Percentiles rank a stretch among this genome's conserved stretches.
Conservation (phyloP, 1,139 yeast species). For the Taiozyma sp. region DNA sequence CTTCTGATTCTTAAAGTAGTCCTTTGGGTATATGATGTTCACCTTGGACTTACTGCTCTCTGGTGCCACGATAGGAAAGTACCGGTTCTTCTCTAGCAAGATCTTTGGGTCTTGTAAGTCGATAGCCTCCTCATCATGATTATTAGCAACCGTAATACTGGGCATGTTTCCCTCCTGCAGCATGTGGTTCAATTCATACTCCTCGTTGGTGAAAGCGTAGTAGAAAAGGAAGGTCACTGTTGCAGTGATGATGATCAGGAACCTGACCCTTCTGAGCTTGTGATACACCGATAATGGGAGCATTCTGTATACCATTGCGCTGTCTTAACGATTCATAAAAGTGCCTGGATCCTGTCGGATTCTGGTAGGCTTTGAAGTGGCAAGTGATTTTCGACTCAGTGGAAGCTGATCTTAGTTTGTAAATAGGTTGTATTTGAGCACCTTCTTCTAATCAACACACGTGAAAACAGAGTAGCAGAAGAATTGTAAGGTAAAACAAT, state of each 20-base stretch:
- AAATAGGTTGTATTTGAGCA: neutral
- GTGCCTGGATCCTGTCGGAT: neutral
- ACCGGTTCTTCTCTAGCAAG: slow-evolving; percentile 31
- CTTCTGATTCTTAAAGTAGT: slow-evolving; percentile 18
- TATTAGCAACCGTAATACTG: slow-evolving; percentile 10
- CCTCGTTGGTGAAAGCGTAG: slow-evolving; percentile 23
- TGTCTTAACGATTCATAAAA: neutral
- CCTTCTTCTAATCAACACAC: neutral
- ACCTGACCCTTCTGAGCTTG: slow-evolving; percentile 16
- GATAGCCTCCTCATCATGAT: slow-evolving; percentile 3
- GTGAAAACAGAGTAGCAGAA: neutral
- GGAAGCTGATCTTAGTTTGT: neutral
- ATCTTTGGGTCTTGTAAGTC: slow-evolving; percentile 7
- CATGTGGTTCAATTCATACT: slow-evolving; percentile 17
- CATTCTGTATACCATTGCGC: neutral
- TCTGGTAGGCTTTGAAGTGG: neutral
- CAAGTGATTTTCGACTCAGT: neutral
- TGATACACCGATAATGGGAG: slow-evolving; percentile 2
- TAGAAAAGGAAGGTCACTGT: slow-evolving; percentile 21
- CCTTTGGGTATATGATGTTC: slow-evolving; percentile 20
- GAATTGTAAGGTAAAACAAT: no score
- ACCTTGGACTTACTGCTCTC: slow-evolving; percentile 17
- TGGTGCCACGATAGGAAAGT: slow-evolving; percentile 30
- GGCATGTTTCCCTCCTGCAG: slow-evolving; percentile 22
- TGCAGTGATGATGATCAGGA: slow-evolving; percentile 9